phyloP scores from a whole-genome alignment of 345 rosid genomes.

The Eucalyptus coolabah region DNA sequence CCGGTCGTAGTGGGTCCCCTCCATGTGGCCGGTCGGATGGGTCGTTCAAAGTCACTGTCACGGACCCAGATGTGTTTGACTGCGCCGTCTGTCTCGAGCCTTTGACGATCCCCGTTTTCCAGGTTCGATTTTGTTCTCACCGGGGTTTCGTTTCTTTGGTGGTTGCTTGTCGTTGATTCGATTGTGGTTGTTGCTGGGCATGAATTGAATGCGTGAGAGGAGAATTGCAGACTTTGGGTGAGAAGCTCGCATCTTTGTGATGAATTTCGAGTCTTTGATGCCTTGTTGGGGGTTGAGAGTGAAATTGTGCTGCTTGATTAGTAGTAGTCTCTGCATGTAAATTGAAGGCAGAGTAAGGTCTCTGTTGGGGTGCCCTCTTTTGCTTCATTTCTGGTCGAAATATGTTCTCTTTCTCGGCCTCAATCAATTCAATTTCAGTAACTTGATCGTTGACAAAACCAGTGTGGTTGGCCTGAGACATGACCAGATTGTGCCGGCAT shows the following conservation, averaged over 20 bases:
- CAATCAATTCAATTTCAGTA: background rate
- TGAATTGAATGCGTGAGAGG: background rate
- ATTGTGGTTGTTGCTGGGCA: background rate
- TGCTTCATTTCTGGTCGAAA: background rate
- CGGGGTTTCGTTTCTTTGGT: background rate
- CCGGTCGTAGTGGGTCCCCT: background rate
- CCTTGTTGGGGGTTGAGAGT: background rate
- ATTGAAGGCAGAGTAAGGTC: background rate
- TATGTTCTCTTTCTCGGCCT: background rate
- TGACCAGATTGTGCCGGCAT: background rate
- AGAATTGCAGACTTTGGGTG: background rate
- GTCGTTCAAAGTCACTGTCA: conserved; percentile 12
- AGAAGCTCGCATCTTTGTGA: background rate
- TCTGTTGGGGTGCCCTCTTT: background rate
- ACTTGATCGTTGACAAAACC: background rate
- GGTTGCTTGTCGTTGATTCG: background rate
- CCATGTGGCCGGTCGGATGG: background rate
- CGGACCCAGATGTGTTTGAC: conserved; percentile 47
- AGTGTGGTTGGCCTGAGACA: background rate
- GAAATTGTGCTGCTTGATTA: background rate
- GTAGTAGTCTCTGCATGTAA: background rate
- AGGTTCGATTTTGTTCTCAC: conserved; percentile 10
- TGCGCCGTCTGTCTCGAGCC: conserved; percentile 39
- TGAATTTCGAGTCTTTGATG: background rate
- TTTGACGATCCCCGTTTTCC: conserved; percentile 35